Conservation (phyloP, 371 early-diverging fungal species). For the Mortierella sp. region DNA sequence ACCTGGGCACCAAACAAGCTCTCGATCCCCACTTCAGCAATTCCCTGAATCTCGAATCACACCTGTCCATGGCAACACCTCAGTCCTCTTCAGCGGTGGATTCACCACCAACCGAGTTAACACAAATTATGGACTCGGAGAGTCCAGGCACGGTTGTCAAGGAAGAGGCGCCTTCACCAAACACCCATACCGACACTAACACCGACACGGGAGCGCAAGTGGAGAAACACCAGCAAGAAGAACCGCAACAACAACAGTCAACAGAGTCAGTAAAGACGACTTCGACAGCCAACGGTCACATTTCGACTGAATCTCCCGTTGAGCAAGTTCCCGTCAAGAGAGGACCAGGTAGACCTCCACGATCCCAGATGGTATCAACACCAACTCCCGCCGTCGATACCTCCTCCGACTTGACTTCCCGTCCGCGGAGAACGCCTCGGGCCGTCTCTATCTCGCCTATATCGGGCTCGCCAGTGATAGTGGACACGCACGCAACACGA, state of each 20-base stretch:
- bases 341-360: slow-evolving; percentile 41
- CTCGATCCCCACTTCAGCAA: background rate
- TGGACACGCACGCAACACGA: background rate
- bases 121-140: background rate
- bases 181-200: background rate
- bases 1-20: background rate
- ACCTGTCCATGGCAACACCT: slow-evolving; percentile 7
- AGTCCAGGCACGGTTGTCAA: slow-evolving; percentile 5
- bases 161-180: background rate
- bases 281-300: background rate
- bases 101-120: background rate
- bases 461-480: background rate
- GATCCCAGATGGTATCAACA: slow-evolving; percentile 12
- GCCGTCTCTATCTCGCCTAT: slow-evolving; percentile 22
- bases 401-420: slow-evolving; percentile 8
- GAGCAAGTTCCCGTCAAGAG: slow-evolving; percentile 26
- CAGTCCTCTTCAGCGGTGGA: background rate
- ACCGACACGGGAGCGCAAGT: background rate
- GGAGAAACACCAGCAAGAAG: background rate
- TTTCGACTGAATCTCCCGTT: slow-evolving; percentile 4
- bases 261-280: slow-evolving; percentile 2
- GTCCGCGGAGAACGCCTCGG: slow-evolving; percentile 37
- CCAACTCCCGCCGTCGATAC: background rate
- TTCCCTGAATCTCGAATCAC: background rate
- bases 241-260: background rate